Evolutionary conservation across 2,329 filamentous ascomycete genomes (phyloP), one percentile per base, ranked within the genome.

Genomic region (Aspergillus thermomutatus): DNA sequence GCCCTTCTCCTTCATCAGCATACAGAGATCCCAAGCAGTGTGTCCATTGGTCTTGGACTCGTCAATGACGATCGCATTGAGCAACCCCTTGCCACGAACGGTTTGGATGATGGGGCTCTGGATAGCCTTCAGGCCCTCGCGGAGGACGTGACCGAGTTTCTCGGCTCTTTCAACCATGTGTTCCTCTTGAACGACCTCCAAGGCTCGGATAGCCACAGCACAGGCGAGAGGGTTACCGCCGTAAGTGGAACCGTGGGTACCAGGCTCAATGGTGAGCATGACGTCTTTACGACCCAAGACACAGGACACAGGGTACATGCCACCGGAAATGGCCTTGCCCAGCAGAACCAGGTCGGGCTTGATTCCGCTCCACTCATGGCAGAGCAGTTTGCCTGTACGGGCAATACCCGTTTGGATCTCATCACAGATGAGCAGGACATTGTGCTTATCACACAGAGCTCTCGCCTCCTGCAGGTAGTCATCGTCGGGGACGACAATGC

Each of bases 341-440:
- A 99, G 86, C 49, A 96, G 88, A 25, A 99, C 89, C 69, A 99
- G 83, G 73, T 99, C 94, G 41, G 93, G 94, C 81, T 93, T 95
- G 81, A 99, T 92, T 65, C 88, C 90, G 55, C 90, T 88, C 92
- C 94, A 97, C 77, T 99, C 87, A 69, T 90, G 89, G 82, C 92
- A 96, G 54, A 99, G 86, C 80, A 99, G 89, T 70, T 89, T 90
- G 53, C 94, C 94, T 19, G 94, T 99, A 62, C 94, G 88, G 54
- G 92, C 94, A 71, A 99, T 96, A 64, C 93, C 93, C 4, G 94
- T 99, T 79, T 99, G 94, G 69, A 99, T 97, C 82, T 99, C 94
- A 74, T 99, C 94, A 75, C 91, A 96, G 75, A 99, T 97, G 71
- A 99, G 80, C 49, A 99, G 86, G 41, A 96, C 92, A 63, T 97